A percentile compares a stretch with the other conserved stretches of the same genome.
Conservation (phyloP, 129 eudicot genomes). For the Flaveria linearis region DNA sequence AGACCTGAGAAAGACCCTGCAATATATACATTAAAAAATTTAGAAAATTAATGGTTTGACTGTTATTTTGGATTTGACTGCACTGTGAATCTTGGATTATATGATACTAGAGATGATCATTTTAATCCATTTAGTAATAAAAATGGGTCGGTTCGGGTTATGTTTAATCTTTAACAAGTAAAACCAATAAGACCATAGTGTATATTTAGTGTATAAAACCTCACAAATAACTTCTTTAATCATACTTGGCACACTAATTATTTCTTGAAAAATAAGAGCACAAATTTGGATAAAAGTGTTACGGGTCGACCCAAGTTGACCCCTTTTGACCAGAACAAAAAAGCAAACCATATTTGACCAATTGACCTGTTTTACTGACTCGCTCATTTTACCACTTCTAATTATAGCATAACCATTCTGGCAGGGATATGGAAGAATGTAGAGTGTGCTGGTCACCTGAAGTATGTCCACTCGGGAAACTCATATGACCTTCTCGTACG, state of each 20-base stretch:
- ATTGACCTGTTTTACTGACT: not conserved
- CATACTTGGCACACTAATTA: not conserved
- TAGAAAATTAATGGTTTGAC: not conserved
- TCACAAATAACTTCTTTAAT: not conserved
- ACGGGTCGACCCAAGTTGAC: not conserved
- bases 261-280: not conserved
- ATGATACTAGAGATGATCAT: not conserved
- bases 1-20: conserved; percentile 60
- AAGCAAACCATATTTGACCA: not conserved
- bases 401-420: not conserved
- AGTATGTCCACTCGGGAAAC: conserved; percentile 61
- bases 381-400: not conserved
- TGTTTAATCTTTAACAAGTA: not conserved
- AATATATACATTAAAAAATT: not conserved
- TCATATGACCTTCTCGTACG: conserved; percentile 50
- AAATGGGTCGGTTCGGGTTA: not conserved
- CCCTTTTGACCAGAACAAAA: not conserved
- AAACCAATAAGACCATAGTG: not conserved
- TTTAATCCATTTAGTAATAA: not conserved
- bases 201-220: not conserved
- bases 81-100: not conserved
- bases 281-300: not conserved
- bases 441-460: conserved; percentile 42
- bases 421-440: not conserved
- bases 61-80: not conserved